Conservation (phyloP, 2,329 filamentous ascomycete genomes). For the Scopulariopsis brevicaulis region DNA sequence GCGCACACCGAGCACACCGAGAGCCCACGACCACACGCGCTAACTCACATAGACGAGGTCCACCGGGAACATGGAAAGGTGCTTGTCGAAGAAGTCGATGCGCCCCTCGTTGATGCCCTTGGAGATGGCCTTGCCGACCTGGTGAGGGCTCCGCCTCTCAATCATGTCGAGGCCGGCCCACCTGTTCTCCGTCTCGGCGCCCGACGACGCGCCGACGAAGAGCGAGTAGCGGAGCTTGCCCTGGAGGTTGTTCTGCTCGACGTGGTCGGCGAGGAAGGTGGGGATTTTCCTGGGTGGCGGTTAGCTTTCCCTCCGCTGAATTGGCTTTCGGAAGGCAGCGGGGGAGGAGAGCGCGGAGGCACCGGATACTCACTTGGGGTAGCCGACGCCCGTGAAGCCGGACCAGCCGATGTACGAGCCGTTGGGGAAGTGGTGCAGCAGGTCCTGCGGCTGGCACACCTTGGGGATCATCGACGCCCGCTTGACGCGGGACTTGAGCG, state of each 20-base stretch:
- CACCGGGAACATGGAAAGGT: slow-evolving; percentile 82
- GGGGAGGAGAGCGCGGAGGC: not conserved
- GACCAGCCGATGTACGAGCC: slow-evolving; percentile 84
- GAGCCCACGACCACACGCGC: not conserved
- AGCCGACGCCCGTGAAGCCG: slow-evolving; percentile 82
- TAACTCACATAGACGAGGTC: slow-evolving; percentile 65
- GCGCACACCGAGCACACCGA: not conserved
- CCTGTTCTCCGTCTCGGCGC: slow-evolving; percentile 81
- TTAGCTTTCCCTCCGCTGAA: not conserved
- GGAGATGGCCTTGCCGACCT: slow-evolving; percentile 82
- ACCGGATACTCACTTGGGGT: slow-evolving; percentile 51
- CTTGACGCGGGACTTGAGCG: slow-evolving; percentile 64
- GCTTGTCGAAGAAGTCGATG: slow-evolving; percentile 91
- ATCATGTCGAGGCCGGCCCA: slow-evolving; percentile 92
- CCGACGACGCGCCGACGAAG: slow-evolving; percentile 83
- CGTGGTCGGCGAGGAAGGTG: slow-evolving; percentile 74
- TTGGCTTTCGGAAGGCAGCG: not conserved
- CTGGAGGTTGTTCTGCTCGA: slow-evolving; percentile 76
- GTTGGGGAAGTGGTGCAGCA: slow-evolving; percentile 73
- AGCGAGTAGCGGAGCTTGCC: slow-evolving; percentile 77
- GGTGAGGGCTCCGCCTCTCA: slow-evolving; percentile 71
- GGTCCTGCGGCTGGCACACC: slow-evolving; percentile 66
- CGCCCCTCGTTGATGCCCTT: slow-evolving; percentile 83
- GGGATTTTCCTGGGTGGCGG: slow-evolving; percentile 58
- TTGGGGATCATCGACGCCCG: slow-evolving; percentile 71